These are phyloP conservation scores for Penicillium lividum DNA, from an alignment of 495 filamentous ascomycete genomes.

Conservation along the genomic window DNA sequence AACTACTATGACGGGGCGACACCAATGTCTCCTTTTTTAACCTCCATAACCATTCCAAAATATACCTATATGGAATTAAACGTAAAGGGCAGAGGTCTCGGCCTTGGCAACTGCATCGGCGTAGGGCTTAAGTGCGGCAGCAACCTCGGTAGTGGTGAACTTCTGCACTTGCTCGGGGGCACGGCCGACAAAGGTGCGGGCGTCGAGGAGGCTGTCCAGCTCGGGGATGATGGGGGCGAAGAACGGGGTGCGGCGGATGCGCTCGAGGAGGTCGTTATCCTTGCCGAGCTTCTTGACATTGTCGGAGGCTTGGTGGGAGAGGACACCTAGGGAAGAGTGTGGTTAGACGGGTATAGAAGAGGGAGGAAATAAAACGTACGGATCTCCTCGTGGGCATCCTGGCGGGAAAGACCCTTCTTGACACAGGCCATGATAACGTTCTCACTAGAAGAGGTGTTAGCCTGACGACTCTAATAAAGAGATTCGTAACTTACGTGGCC, in stretches of 20 bases:
- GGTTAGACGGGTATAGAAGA: background rate
- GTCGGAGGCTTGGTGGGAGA: conserved; percentile 79
- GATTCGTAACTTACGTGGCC: conserved; percentile 59
- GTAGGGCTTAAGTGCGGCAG: conserved; percentile 53
- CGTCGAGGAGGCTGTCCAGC: conserved; percentile 73
- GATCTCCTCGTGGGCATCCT: conserved; percentile 92
- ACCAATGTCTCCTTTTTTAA: background rate
- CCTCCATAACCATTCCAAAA: background rate
- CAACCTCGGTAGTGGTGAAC: conserved; percentile 57
- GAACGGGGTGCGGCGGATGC: conserved; percentile 72
- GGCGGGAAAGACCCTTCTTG: conserved; percentile 71
- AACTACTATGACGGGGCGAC: conserved; percentile 9
- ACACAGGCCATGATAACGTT: conserved; percentile 80
- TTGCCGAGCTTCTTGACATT: conserved; percentile 80
- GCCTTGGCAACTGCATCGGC: conserved; percentile 37
- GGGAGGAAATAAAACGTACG: conserved; percentile 28
- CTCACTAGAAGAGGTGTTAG: conserved; percentile 36
- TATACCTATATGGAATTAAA: conserved; percentile 34
- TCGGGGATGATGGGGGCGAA: conserved; percentile 80
- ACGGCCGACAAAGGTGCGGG: conserved; percentile 65
- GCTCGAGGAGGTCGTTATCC: conserved; percentile 80
- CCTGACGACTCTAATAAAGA: conserved; percentile 1
- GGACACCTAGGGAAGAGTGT: conserved; percentile 53
- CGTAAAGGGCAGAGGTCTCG: conserved; percentile 53
- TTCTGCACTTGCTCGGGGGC: conserved; percentile 58